Conservation (phyloP, 78 protist genomes). For the Dictyostelium intermedium region DNA sequence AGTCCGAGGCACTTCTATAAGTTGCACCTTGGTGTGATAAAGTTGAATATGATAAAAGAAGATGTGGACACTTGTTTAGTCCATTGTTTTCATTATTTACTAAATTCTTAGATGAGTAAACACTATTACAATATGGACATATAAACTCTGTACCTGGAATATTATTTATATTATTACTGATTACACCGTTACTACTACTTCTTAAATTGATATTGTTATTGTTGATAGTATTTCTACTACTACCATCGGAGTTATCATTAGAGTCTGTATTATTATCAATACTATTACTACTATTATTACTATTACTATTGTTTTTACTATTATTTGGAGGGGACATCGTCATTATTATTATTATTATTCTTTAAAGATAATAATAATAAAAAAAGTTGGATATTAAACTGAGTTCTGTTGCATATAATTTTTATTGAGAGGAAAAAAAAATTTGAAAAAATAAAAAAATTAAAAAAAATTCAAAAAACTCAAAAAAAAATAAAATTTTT, state of each 20-base stretch:
- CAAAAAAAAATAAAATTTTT: too few species aligned
- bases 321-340: neutral
- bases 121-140: conserved; percentile 28
- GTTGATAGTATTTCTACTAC: neutral
- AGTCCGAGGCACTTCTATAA: neutral
- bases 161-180: neutral
- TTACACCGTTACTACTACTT: neutral
- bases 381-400: too few species aligned
- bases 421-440: too few species aligned
- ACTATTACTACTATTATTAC: neutral
- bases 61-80: conserved; percentile 8
- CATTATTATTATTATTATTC: neutral
- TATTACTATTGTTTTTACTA: too few species aligned
- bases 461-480: neutral
- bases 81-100: neutral
- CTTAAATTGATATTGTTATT: neutral
- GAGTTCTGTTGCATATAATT: neutral
- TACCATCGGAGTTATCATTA: neutral
- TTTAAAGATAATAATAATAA: too few species aligned
- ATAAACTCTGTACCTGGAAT: neutral
- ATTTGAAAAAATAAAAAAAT: neutral
- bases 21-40: neutral
- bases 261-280: neutral
- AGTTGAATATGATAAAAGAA: neutral
- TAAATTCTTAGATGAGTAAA: neutral